Evolutionary conservation across 768 basidiomycete genomes (phyloP).

Genomic region (Amanita rubescens): DNA sequence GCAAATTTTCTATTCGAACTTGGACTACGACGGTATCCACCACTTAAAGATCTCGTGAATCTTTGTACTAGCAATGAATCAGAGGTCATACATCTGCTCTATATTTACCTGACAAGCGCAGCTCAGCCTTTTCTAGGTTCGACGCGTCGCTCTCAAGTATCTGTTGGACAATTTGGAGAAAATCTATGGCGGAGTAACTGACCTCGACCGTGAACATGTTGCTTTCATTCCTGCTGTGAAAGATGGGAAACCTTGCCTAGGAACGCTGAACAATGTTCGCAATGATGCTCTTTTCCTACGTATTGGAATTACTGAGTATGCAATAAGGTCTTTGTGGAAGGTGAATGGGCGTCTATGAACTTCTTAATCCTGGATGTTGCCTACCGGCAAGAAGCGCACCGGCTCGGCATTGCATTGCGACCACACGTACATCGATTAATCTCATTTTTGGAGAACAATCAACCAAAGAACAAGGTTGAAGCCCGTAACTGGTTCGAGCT

Average conservation of each 20-base stretch:
- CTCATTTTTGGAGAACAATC: conserved; percentile 46
- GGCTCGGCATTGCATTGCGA: conserved; percentile 63
- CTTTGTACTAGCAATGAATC: conserved; percentile 56
- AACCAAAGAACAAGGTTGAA: conserved; percentile 43
- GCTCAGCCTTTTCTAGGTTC: conserved; percentile 23
- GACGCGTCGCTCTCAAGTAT: conserved; percentile 69
- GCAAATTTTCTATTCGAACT: conserved; percentile 76
- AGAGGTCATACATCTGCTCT: conserved; percentile 17
- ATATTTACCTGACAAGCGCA: not conserved
- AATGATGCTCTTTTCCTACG: not conserved
- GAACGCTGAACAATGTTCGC: conserved; percentile 57
- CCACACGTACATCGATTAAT: conserved; percentile 61
- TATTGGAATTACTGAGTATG: conserved; percentile 39
- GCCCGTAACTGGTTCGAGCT: conserved; percentile 65
- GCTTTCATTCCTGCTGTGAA: conserved; percentile 76
- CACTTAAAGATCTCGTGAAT: conserved; percentile 54
- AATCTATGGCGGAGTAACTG: conserved; percentile 54
- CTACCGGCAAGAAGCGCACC: conserved; percentile 45
- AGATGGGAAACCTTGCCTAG: conserved; percentile 44
- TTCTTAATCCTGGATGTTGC: conserved; percentile 59
- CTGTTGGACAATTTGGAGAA: conserved; percentile 64
- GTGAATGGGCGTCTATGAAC: conserved; percentile 67
- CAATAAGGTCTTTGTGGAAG: conserved; percentile 67
- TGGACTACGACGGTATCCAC: conserved; percentile 63
- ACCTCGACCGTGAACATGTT: conserved; percentile 45